These are phyloP conservation scores for Helminthosporium solani DNA, from an alignment of 2,329 filamentous ascomycete genomes.

Conservation along the genomic window DNA sequence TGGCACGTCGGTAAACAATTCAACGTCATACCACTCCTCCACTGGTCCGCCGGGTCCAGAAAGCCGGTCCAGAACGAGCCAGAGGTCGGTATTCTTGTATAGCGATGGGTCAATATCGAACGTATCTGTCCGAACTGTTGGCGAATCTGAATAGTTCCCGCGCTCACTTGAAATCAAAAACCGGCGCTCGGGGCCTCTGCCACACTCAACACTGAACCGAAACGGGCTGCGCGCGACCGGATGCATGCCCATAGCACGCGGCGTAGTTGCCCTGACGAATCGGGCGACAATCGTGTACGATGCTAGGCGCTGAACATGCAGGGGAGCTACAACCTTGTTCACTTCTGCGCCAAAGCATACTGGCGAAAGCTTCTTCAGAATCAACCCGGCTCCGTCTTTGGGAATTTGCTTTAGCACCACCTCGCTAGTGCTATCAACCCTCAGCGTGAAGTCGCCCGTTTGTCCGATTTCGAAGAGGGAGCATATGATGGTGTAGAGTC, in stretches of 20 bases:
- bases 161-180: slow-evolving; percentile 66
- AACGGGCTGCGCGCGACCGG: slow-evolving; percentile 53
- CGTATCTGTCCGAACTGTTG: slow-evolving; percentile 66
- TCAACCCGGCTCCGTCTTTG: slow-evolving; percentile 71
- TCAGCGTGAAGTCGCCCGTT: slow-evolving; percentile 70
- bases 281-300: slow-evolving; percentile 59
- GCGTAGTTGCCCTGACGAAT: slow-evolving; percentile 39
- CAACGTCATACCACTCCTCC: slow-evolving; percentile 54
- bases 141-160: slow-evolving; percentile 73
- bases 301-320: slow-evolving; percentile 58
- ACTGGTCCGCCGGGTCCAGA: slow-evolving; percentile 55
- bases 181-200: slow-evolving; percentile 67
- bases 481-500: slow-evolving; percentile 82
- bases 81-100: slow-evolving; percentile 60
- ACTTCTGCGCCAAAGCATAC: slow-evolving; percentile 53
- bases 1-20: slow-evolving; percentile 49
- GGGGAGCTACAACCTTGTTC: slow-evolving; percentile 56
- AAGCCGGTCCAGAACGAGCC: slow-evolving; percentile 80
- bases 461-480: slow-evolving; percentile 87
- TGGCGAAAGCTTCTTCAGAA: slow-evolving; percentile 61
- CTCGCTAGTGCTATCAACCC: slow-evolving; percentile 65
- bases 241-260: slow-evolving; percentile 27
- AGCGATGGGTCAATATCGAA: slow-evolving; percentile 71
- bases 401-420: slow-evolving; percentile 63
- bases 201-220: slow-evolving; percentile 70